Conservation (phyloP, 2,329 filamentous ascomycete species). For the Scedosporium boydii region DNA sequence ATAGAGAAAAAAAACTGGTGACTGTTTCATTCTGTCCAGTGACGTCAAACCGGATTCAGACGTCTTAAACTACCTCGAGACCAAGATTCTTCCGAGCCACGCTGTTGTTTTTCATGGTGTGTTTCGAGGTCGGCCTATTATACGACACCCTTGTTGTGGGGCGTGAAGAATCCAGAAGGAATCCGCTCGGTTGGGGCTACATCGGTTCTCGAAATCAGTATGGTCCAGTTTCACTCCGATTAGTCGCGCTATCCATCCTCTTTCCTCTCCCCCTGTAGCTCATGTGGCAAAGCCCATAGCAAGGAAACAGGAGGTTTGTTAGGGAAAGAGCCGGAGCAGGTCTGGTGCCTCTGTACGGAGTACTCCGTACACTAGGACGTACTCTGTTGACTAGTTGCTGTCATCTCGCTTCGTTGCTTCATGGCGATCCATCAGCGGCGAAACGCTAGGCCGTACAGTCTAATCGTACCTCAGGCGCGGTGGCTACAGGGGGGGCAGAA, state of each 20-base stretch:
- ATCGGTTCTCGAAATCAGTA: background rate
- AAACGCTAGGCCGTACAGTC: background rate
- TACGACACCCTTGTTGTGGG: background rate
- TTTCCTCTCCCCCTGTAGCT: background rate
- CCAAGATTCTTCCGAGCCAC: background rate
- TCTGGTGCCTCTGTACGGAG: background rate
- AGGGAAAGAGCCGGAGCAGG: background rate
- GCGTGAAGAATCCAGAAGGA: background rate
- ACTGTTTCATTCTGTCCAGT: background rate
- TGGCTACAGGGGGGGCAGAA: background rate
- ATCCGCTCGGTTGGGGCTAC: background rate
- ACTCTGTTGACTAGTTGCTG: too few relatives aligned
- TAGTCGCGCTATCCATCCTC: background rate
- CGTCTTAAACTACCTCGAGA: background rate
- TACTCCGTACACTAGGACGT: background rate
- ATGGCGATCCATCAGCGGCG: background rate
- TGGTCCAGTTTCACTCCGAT: background rate
- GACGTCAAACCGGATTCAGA: background rate
- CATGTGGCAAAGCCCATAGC: background rate
- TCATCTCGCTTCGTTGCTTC: background rate
- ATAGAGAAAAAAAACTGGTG: background rate
- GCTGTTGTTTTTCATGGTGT: background rate
- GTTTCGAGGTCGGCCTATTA: background rate
- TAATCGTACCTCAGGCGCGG: background rate
- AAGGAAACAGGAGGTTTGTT: background rate